Base-by-base conservation (phyloP, 257 asterid genomes). In the Forsythia viridissima region DNA sequence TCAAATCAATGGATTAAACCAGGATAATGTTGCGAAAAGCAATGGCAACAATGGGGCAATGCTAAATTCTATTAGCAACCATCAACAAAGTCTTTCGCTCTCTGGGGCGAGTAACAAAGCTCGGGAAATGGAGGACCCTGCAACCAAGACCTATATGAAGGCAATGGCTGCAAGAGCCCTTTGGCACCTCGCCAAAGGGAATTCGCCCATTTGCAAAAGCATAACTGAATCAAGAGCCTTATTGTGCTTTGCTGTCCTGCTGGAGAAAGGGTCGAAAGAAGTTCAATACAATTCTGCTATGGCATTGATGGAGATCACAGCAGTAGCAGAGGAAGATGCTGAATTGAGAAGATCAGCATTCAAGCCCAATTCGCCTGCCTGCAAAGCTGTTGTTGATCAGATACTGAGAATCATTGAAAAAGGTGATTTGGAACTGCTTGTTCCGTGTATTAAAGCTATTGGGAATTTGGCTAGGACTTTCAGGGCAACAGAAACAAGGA, bases 121-220 rank as follows among this genome's bases (percentile, higher is more conserved):
- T 11, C 74, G 96, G 38, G 98, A 92, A 74, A 78, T 82, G 83
- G 98, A 91, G 90, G 96, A 89, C 15, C 94, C 98, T 5, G 83
- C 71, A 7, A 90, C 93, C 2, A 94, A 91, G 82, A 87, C 92
- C 9, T 73, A 91, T 13, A 90, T 91, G 75, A 92, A 94, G 83
- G 92, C 91, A 12, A 93, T 94, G 98, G 85, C 96, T 2, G 98
- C 98, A 0, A 83, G 90, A 76, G 98, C 98, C 67, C 92, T 94
- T 15, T 87, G 96, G 92, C 82, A 87, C 38, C 97, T 94, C 0
- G 92, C 96, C 44, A 91, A 77, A 73, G 88, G 80, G 5, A 92
- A 94, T 77, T 81, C 97, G 1, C 79, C 91, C 15, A 94, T 92
- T 57, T 94, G 97, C 75, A 86, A 86, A 15, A 94, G 91, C 87